Conservation (phyloP, 495 filamentous ascomycete genomes). For the Cercophora newfieldiana region DNA sequence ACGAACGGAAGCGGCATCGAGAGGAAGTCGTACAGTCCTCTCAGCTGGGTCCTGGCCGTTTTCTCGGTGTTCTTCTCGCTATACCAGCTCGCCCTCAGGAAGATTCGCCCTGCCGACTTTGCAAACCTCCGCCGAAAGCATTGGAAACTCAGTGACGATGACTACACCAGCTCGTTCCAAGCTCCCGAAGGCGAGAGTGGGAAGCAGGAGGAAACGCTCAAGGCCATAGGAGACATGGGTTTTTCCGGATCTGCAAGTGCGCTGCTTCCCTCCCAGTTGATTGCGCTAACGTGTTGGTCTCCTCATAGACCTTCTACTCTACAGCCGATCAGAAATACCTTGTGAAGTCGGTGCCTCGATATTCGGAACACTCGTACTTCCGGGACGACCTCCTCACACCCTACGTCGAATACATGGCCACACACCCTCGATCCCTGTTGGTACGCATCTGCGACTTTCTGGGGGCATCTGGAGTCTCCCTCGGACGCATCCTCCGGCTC, state of each 20-base stretch:
- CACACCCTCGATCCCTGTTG: slow-evolving; percentile 56
- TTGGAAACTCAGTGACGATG: slow-evolving; percentile 32
- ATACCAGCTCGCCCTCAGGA: slow-evolving; percentile 39
- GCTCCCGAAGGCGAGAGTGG: slow-evolving; percentile 16
- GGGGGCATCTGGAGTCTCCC: slow-evolving; percentile 48
- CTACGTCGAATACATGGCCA: slow-evolving; percentile 61
- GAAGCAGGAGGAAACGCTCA: slow-evolving; percentile 26
- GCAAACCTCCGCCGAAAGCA: slow-evolving; percentile 31
- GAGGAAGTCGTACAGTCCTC: slow-evolving; percentile 13
- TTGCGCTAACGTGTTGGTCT: background rate
- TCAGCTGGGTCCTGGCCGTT: slow-evolving; percentile 30
- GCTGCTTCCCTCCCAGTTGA: background rate
- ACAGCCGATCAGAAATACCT: slow-evolving; percentile 61
- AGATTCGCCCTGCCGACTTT: slow-evolving; percentile 43
- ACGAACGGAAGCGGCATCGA: slow-evolving; percentile 25
- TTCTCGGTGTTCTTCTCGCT: slow-evolving; percentile 40
- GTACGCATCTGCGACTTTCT: slow-evolving; percentile 71
- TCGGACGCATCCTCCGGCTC: slow-evolving; percentile 55
- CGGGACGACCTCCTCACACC: slow-evolving; percentile 58
- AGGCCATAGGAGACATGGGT: slow-evolving; percentile 38
- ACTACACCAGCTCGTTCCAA: slow-evolving; percentile 30
- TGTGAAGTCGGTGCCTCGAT: slow-evolving; percentile 65
- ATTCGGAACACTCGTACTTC: slow-evolving; percentile 70
- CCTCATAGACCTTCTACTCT: slow-evolving; percentile 60
- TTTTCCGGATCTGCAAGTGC: slow-evolving; percentile 37